Evolutionary conservation across 768 basidiomycete species (phyloP).

Genomic region (Suillus placidus): DNA sequence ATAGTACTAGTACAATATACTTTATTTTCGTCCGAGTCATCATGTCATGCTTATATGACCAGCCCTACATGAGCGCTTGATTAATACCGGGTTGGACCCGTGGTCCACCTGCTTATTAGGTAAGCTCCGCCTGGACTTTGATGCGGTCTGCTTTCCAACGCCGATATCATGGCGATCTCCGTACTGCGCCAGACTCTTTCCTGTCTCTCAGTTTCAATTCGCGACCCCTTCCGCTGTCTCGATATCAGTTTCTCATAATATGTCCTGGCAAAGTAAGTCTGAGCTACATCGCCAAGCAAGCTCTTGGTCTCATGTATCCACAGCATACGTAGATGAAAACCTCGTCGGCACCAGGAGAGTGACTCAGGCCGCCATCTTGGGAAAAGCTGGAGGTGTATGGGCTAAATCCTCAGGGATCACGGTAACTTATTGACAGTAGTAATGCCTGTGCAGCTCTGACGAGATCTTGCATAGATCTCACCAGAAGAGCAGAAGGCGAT

Average conservation of each 20-base stretch:
- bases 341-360: conserved; percentile 77
- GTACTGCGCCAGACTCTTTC: conserved; percentile 9
- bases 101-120: conserved; percentile 5
- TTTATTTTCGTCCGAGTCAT: neutral
- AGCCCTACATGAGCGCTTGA: no score
- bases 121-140: conserved; percentile 3
- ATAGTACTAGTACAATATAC: no score
- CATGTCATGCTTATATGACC: neutral
- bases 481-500: conserved; percentile 23
- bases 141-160: conserved; percentile 14
- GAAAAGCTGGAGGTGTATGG: conserved; percentile 34
- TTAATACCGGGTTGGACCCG: neutral
- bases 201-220: conserved; percentile 10
- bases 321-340: conserved; percentile 83
- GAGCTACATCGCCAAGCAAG: conserved; percentile 42
- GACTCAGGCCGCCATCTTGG: conserved; percentile 61
- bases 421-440: conserved; percentile 11
- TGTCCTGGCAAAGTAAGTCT: conserved; percentile 73
- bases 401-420: conserved; percentile 30
- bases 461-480: conserved; percentile 23
- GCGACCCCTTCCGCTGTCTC: conserved; percentile 13
- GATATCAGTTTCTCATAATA: conserved; percentile 27
- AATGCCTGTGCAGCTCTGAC: conserved; percentile 22
- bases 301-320: neutral
- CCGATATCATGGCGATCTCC: conserved; percentile 37